These are phyloP conservation scores for Diplotaxis tenuifolia DNA, from an alignment of 345 rosid species.

Conservation along the genomic window DNA sequence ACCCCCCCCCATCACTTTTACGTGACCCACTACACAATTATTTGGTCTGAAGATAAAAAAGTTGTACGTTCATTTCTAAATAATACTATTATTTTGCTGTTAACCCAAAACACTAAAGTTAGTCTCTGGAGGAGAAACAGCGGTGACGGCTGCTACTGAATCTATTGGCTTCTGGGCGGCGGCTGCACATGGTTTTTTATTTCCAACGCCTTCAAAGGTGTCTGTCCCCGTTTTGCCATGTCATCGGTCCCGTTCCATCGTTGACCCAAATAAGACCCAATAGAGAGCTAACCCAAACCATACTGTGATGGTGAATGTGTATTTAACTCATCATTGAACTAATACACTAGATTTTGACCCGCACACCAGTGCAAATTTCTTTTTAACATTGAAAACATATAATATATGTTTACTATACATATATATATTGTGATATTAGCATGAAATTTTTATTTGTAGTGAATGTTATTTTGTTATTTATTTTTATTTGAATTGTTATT, in stretches of 20 bases:
- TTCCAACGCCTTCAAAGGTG: background rate
- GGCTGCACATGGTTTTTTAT: background rate
- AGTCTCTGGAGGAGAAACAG: background rate
- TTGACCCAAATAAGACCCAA: background rate
- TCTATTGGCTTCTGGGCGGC: slow-evolving; percentile 5
- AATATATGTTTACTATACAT: no score
- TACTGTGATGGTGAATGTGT: no score
- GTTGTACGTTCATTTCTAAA: background rate
- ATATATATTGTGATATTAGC: no score
- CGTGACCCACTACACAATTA: background rate
- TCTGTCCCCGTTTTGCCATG: background rate
- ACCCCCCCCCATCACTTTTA: no score
- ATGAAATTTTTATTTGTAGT: no score
- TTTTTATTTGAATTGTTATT: no score
- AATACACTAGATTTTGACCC: no score
- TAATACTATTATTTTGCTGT: background rate
- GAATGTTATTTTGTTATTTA: no score
- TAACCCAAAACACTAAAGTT: background rate
- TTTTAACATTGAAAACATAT: no score
- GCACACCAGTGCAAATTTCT: no score
- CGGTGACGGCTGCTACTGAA: background rate
- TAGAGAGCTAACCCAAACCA: no score
- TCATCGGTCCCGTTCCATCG: background rate
- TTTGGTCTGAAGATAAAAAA: background rate
- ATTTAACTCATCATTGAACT: no score